Conservation (phyloP, 164 flowering plant species). For the Platanus orientalis region DNA sequence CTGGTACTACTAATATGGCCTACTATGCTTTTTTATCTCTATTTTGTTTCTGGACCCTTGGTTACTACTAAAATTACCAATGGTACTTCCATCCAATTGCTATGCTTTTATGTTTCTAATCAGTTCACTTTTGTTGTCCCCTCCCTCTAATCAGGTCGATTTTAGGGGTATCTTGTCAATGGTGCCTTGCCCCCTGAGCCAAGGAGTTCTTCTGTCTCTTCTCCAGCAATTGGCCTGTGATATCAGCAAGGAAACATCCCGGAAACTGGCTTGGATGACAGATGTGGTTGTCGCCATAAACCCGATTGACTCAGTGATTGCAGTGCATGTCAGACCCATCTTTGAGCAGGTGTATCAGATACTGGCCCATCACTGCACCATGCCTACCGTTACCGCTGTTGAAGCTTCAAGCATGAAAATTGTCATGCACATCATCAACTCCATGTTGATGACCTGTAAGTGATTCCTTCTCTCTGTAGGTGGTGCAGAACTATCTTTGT, state of each 20-base stretch:
- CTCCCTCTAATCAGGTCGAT: slow-evolving; percentile 57
- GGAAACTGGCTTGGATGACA: slow-evolving; percentile 77
- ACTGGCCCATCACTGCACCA: slow-evolving; percentile 46
- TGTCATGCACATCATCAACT: slow-evolving; percentile 81
- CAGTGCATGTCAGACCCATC: slow-evolving; percentile 70
- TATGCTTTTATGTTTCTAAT: too few species aligned
- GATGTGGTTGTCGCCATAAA: slow-evolving; percentile 63
- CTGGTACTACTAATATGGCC: too few species aligned
- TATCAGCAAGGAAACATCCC: slow-evolving; percentile 52
- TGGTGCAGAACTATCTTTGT: not conserved
- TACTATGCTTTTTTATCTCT: too few species aligned
- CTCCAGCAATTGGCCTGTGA: slow-evolving; percentile 92
- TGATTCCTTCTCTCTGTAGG: slow-evolving; percentile 23
- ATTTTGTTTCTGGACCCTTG: too few species aligned
- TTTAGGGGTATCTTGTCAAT: slow-evolving; percentile 50
- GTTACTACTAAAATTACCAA: too few species aligned
- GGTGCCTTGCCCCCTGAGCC: slow-evolving; percentile 73
- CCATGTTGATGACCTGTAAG: slow-evolving; percentile 67
- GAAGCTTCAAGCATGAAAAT: slow-evolving; percentile 59
- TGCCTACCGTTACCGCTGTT: slow-evolving; percentile 36
- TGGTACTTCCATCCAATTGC: too few species aligned
- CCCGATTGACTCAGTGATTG: slow-evolving; percentile 71
- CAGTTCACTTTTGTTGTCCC: too few species aligned
- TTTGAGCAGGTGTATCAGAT: slow-evolving; percentile 89
- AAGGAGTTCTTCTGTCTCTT: slow-evolving; percentile 93